Conservation (phyloP, 176 grass and related monocot species). For the Puya raimondii region DNA sequence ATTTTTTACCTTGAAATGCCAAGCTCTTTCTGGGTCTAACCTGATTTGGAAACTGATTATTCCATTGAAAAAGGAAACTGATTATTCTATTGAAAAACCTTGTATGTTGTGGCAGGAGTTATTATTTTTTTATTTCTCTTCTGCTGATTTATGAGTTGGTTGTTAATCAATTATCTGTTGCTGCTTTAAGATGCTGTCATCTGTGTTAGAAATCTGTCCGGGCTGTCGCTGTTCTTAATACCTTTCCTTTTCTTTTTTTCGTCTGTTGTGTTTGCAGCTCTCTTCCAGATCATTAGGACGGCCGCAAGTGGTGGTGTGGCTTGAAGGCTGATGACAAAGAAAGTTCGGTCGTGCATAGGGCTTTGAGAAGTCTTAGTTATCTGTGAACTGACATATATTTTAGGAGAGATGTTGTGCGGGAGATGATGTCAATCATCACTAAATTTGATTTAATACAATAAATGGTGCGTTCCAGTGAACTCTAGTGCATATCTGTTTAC, state of each 20-base stretch:
- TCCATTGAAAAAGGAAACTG: too few species aligned
- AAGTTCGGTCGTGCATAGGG: background rate
- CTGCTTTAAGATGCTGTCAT: background rate
- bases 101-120: too few species aligned
- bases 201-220: background rate
- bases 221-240: background rate
- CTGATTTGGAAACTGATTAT: too few species aligned
- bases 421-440: background rate
- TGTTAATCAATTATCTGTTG: too few species aligned
- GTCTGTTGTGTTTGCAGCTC: slow-evolving; percentile 36
- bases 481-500: too few species aligned
- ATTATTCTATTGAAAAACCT: too few species aligned
- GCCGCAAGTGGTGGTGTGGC: slow-evolving; percentile 39
- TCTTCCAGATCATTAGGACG: slow-evolving; percentile 96
- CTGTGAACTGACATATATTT: background rate
- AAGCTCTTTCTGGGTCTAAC: too few species aligned
- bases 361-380: background rate
- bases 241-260: slow-evolving; percentile 11
- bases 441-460: too few species aligned
- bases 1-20: too few species aligned
- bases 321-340: background rate
- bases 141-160: too few species aligned
- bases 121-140: too few species aligned
- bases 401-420: background rate
- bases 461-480: too few species aligned